Conservation (phyloP, 768 basidiomycete species). For the Auricularia sp. region DNA sequence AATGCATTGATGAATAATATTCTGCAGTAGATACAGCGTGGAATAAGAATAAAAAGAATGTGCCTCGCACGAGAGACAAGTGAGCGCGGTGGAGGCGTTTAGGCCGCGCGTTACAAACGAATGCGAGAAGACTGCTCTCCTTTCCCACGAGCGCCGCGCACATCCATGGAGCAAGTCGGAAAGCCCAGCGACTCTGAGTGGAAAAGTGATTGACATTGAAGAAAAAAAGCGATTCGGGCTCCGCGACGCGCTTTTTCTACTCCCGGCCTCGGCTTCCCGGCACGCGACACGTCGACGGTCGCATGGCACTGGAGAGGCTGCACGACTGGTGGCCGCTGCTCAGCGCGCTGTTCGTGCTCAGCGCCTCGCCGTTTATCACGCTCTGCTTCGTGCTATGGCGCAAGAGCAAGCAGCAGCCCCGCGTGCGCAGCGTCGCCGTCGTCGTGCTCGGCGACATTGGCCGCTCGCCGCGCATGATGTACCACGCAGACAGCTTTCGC, state of each 20-base stretch:
- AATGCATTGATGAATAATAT: too few species aligned
- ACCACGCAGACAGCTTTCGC: conserved; percentile 93
- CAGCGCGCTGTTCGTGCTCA: background rate
- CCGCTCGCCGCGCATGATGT: conserved; percentile 96
- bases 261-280: background rate
- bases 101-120: background rate
- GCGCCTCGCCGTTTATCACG: background rate
- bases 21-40: background rate
- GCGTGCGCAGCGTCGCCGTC: conserved; percentile 67
- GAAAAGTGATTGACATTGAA: background rate
- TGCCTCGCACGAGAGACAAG: conserved; percentile 3
- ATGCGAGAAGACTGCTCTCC: background rate
- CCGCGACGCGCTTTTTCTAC: conserved; percentile 1
- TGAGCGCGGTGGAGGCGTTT: conserved; percentile 1
- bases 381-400: background rate
- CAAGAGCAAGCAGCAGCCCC: conserved; percentile 12
- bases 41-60: background rate
- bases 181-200: conserved; percentile 2
- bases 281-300: too few species aligned
- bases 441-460: conserved; percentile 95
- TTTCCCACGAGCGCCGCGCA: conserved; percentile 1
- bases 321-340: background rate
- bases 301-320: background rate
- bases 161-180: background rate
- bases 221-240: background rate